A percentile compares a stretch with the other conserved stretches of the same genome.
Conservation (phyloP, 2,329 filamentous ascomycete species). For the Rutstroemia sp. region DNA sequence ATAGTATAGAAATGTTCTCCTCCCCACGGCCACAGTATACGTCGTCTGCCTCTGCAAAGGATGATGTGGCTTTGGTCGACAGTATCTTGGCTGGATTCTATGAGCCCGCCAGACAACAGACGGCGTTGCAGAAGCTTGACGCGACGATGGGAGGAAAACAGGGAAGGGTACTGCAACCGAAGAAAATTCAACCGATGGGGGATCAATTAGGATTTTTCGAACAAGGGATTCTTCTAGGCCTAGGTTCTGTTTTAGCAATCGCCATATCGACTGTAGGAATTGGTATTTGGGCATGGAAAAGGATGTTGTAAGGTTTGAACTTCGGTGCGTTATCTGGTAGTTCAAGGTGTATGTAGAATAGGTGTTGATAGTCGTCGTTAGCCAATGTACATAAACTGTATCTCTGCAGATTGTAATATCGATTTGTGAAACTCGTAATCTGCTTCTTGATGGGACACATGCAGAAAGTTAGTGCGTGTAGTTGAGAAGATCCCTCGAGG, state of each 20-base stretch:
- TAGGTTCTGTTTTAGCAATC: constrained; percentile 19
- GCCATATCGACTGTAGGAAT: constrained; percentile 12
- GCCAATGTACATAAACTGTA: too few relatives aligned
- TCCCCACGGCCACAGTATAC: constrained; percentile 37
- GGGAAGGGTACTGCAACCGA: constrained; percentile 22
- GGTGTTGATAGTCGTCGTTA: too few relatives aligned
- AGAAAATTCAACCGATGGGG: constrained; percentile 27
- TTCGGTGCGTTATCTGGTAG: too few relatives aligned
- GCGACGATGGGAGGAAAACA: too few relatives aligned
- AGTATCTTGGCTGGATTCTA: too few relatives aligned
- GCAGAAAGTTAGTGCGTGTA: too few relatives aligned
- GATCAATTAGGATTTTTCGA: constrained; percentile 40
- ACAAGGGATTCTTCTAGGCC: constrained; percentile 36
- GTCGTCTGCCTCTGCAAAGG: background rate
- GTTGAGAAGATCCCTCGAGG: too few relatives aligned
- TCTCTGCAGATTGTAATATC: too few relatives aligned
- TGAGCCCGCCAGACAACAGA: background rate
- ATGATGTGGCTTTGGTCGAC: too few relatives aligned
- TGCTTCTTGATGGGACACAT: too few relatives aligned
- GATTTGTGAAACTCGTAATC: too few relatives aligned
- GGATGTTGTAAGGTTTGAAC: background rate
- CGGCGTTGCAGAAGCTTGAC: constrained; percentile 1
- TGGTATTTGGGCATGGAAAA: constrained; percentile 6
- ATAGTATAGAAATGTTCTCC: constrained; percentile 38
- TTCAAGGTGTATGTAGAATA: too few relatives aligned